These are phyloP conservation scores for Linderniella brevidens DNA, from an alignment of 257 asterid species.

Conservation along the genomic window DNA sequence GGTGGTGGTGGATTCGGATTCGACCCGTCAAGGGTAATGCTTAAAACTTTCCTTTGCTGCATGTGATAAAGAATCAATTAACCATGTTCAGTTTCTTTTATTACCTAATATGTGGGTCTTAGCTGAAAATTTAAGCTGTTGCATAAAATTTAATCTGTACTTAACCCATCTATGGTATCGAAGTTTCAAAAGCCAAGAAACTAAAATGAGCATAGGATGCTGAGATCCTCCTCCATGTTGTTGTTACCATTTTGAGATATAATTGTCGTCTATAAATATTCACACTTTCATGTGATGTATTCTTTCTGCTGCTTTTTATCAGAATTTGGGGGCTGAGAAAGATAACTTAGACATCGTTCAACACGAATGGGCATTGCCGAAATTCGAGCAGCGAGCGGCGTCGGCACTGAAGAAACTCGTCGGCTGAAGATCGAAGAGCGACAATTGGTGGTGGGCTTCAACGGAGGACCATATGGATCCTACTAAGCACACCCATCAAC, in stretches of 20 bases:
- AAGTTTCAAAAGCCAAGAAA: conserved; percentile 1
- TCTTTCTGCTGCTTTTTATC: conserved; percentile 8
- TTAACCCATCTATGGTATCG: too few species aligned
- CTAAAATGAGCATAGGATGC: background rate
- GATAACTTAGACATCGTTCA: conserved; percentile 42
- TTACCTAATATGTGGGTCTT: too few species aligned
- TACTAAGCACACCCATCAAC: too few species aligned
- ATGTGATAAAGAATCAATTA: background rate
- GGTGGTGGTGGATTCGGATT: conserved; percentile 51
- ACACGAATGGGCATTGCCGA: conserved; percentile 67
- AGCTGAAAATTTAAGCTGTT: too few species aligned
- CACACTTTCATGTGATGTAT: too few species aligned
- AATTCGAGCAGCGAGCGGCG: conserved; percentile 56
- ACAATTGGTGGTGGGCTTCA: too few species aligned
- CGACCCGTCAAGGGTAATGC: conserved; percentile 53
- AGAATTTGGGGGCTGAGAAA: conserved; percentile 64
- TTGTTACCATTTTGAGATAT: too few species aligned
- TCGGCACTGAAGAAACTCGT: conserved; percentile 39
- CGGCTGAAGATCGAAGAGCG: conserved; percentile 10
- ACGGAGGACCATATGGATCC: too few species aligned
- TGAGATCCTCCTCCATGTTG: too few species aligned
- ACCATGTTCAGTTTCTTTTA: conserved; percentile 1
- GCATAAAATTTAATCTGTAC: too few species aligned
- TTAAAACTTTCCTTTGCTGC: background rate
- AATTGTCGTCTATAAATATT: too few species aligned